These are phyloP conservation scores for Apiospora hydei DNA, from an alignment of 2,329 filamentous ascomycete species.

Conservation along the genomic window DNA sequence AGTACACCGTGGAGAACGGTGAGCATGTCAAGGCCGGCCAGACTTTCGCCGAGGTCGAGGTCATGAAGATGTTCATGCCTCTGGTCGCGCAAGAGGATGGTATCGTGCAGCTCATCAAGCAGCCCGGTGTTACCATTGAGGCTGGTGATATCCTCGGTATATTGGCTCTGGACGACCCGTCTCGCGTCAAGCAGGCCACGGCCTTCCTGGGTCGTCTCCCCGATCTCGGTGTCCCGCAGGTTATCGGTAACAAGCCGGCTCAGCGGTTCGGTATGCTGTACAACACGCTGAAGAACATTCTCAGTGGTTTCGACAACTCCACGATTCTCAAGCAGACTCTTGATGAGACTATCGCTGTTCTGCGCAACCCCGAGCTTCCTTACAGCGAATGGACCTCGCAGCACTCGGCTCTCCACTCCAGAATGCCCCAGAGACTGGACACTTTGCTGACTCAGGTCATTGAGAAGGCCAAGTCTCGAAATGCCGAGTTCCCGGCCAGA, in stretches of 20 bases:
- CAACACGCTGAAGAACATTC: slow-evolving; percentile 84
- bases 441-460: slow-evolving; percentile 82
- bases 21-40: slow-evolving; percentile 92
- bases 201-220: slow-evolving; percentile 92
- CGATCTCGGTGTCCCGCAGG: slow-evolving; percentile 82
- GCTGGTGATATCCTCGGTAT: slow-evolving; percentile 99
- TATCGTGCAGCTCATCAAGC: slow-evolving; percentile 97
- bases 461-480: slow-evolving; percentile 79
- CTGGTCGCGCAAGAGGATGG: slow-evolving; percentile 93
- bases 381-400: slow-evolving; percentile 97
- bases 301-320: slow-evolving; percentile 95
- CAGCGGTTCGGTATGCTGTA: slow-evolving; percentile 83
- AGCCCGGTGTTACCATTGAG: slow-evolving; percentile 96
- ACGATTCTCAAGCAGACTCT: slow-evolving; percentile 91
- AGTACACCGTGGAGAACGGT: slow-evolving; percentile 95
- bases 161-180: slow-evolving; percentile 91
- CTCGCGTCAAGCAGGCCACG: slow-evolving; percentile 94
- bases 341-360: slow-evolving; percentile 87
- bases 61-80: slow-evolving; percentile 99
- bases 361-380: slow-evolving; percentile 87
- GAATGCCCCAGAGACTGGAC: slow-evolving; percentile 96
- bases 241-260: slow-evolving; percentile 89
- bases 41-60: slow-evolving; percentile 95
- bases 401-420: slow-evolving; percentile 93
- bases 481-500: slow-evolving; percentile 91